Conservation (phyloP, 2,329 filamentous ascomycete genomes). For the Sclerotinia minor region DNA sequence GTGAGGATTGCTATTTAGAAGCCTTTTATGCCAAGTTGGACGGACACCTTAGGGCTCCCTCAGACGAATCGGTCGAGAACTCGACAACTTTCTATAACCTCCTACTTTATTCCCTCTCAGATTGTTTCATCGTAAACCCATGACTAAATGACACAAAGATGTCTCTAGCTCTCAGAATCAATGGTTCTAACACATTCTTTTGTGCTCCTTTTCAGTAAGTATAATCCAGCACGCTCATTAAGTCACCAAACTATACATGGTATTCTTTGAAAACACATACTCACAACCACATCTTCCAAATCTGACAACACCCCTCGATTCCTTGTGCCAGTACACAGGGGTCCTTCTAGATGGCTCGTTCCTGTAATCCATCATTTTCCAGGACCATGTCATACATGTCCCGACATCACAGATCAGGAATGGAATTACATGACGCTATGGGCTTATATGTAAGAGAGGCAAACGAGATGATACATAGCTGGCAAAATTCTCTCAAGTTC, state of each 20-base stretch:
- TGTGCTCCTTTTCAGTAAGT: neutral
- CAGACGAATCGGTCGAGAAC: neutral
- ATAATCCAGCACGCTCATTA: neutral
- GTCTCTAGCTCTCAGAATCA: too few relatives aligned
- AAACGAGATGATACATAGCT: too few relatives aligned
- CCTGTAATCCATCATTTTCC: too few relatives aligned
- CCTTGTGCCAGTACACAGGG: neutral
- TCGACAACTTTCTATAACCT: neutral
- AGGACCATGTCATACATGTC: too few relatives aligned
- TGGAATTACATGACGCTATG: too few relatives aligned
- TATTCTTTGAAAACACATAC: neutral
- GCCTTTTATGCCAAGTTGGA: neutral
- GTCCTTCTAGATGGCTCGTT: too few relatives aligned
- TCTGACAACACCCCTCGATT: rapidly evolving
- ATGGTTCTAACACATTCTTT: neutral
- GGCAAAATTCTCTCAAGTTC: too few relatives aligned
- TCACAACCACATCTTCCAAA: too few relatives aligned
- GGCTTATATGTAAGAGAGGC: too few relatives aligned
- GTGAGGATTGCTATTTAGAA: neutral
- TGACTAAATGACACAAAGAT: too few relatives aligned
- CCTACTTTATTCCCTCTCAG: neutral
- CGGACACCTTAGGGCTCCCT: too few relatives aligned
- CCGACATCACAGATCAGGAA: too few relatives aligned
- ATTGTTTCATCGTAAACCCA: neutral
- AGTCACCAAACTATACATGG: neutral